Evolutionary conservation across 2,329 filamentous ascomycete species (phyloP), one percentile per base, ranked within the genome.

Genomic region (Leptodontidium sp.): DNA sequence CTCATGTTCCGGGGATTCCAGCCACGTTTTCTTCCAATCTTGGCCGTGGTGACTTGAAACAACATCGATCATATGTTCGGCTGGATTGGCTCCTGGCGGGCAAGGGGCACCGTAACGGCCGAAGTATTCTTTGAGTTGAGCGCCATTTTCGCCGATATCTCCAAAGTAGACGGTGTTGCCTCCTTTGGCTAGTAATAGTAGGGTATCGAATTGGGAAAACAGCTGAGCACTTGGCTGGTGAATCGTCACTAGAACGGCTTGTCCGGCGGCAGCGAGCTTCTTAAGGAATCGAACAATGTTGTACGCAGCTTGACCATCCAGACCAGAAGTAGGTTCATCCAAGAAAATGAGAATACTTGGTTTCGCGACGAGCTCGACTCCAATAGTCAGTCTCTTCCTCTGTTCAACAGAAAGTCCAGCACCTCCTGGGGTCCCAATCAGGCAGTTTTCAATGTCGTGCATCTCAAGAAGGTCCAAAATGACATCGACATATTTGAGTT

Each of bases 401-500:
- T 90, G 87, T 70, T 89, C 87, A 1, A 89, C 85, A 59, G 88
- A 88, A 12, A 90, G 81, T 7, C 87, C 87, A 66, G 85, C 85
- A 0, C 88, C 89, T 0, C 88, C 86, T 21, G 88, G 86, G 0
- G 87, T 82, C 70, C 90, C 90, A 35, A 91, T 88, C 2, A 91
- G 83, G 0, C 88, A 88, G 53, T 91, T 86, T 15, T 88, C 87
- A 67, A 90, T 91, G 65, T 90, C 88, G 29, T 86, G 80, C 88
- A 91, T 90, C 76, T 88, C 85, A 35, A 91, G 82, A 82, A 91
- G 87, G 47, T 76, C 70, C 26, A 78, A 62, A 26, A 97, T 93
- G 76, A 97, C 92, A 61, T 96, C 90, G n/a, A 97, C 94, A 72
- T 97, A 76, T 85, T 88, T 91, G 5, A 95, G 82, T 83, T 97